Conservation (phyloP, 495 filamentous ascomycete species). For the Lasiosphaeria hispida region DNA sequence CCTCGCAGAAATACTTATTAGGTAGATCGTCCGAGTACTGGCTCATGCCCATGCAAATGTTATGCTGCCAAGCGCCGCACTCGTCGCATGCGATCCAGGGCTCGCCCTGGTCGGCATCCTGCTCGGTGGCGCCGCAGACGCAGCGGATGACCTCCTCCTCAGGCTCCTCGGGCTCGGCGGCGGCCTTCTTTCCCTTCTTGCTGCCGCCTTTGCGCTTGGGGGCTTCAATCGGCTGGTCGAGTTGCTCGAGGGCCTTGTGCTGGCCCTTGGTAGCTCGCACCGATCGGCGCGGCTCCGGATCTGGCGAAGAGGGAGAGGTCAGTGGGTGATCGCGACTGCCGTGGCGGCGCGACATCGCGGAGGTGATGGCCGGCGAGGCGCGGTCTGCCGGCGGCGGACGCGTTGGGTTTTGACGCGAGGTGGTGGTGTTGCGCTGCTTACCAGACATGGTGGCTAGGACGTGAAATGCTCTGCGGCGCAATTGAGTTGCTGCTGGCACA, state of each 20-base stretch:
- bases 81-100: conserved; percentile 90
- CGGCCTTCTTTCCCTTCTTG: conserved; percentile 53
- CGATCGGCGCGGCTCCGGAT: conserved; percentile 86
- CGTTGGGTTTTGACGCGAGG: conserved; percentile 7
- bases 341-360: conserved; percentile 7
- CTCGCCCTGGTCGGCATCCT: conserved; percentile 75
- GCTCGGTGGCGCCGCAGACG: conserved; percentile 83
- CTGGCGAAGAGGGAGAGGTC: conserved; percentile 23
- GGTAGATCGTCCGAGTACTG: conserved; percentile 72
- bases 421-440: conserved; percentile 28
- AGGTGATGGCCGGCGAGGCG: background rate
- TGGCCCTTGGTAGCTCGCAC: conserved; percentile 94
- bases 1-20: conserved; percentile 82
- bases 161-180: conserved; percentile 59
- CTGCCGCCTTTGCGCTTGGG: conserved; percentile 63
- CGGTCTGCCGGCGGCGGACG: background rate
- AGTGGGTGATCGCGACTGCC: conserved; percentile 18
- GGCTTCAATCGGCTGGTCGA: conserved; percentile 61
- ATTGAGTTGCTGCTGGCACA: background rate
- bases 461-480: background rate
- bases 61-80: conserved; percentile 94
- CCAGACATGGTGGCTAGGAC: conserved; percentile 30
- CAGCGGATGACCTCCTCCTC: conserved; percentile 76
- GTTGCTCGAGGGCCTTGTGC: conserved; percentile 78
- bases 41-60: conserved; percentile 86